phyloP scores from a whole-genome alignment of 192 early-diverging fungal species.

The Backusella tuberculispora region DNA sequence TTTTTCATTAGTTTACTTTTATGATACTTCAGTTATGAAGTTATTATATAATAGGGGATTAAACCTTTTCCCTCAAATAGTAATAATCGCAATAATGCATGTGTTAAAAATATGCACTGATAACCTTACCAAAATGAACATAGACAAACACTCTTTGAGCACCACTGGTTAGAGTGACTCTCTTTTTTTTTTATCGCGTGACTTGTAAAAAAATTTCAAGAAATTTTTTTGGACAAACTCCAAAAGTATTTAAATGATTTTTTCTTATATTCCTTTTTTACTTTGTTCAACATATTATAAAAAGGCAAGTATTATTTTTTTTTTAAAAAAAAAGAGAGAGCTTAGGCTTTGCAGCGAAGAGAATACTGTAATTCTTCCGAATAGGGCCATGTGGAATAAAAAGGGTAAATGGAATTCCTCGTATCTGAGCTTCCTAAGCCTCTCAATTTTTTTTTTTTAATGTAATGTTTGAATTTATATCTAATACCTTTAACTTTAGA shows the following conservation, averaged over 20 bases:
- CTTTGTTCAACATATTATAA: background rate
- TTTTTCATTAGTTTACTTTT: too few relatives aligned
- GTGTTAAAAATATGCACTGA: too few relatives aligned
- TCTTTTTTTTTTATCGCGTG: background rate
- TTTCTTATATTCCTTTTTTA: background rate
- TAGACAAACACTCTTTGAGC: too few relatives aligned
- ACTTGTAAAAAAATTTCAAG: background rate
- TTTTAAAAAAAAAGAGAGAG: background rate
- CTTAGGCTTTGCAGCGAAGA: constrained; percentile 22
- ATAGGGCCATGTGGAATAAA: constrained; percentile 21
- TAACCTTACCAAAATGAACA: too few relatives aligned
- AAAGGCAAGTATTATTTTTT: constrained; percentile 18
- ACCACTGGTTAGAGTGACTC: background rate
- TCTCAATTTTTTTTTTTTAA: background rate
- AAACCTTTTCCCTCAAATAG: too few relatives aligned
- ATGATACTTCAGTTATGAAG: too few relatives aligned
- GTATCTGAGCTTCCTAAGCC: constrained; percentile 22
- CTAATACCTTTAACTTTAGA: background rate
- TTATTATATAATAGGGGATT: too few relatives aligned
- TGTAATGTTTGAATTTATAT: background rate
- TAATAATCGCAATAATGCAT: too few relatives aligned
- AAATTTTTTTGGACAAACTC: background rate
- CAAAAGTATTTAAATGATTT: background rate
- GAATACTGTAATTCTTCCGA: constrained; percentile 18
- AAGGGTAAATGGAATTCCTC: constrained; percentile 26